These are phyloP conservation scores for Didymella sp. DNA, from an alignment of 2,329 filamentous ascomycete species.

Conservation along the genomic window DNA sequence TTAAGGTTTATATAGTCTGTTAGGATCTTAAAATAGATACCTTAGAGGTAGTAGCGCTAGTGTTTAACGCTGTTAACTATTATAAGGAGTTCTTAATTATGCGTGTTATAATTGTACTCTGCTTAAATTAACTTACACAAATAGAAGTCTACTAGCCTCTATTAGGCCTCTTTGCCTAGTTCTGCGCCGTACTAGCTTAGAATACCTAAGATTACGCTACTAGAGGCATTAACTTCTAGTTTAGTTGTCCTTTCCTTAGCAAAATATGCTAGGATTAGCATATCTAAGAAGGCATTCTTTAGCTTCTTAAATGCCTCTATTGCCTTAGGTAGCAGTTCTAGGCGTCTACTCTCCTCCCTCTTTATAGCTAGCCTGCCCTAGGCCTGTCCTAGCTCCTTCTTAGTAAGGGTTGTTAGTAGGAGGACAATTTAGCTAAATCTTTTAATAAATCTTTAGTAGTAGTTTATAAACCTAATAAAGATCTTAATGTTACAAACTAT, in stretches of 20 bases:
- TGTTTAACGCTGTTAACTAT: not conserved
- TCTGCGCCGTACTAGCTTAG: not conserved
- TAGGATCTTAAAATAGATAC: not conserved
- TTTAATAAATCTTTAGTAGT: not conserved
- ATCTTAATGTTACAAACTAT: not conserved
- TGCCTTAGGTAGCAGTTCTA: not conserved
- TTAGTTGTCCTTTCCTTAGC: not conserved
- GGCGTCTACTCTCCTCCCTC: not conserved
- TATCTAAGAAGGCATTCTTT: not conserved
- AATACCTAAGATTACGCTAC: not conserved
- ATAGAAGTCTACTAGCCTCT: not conserved
- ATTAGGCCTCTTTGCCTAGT: not conserved
- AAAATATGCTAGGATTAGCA: not conserved
- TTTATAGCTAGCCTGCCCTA: not conserved
- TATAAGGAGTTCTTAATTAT: not conserved
- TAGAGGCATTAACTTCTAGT: not conserved
- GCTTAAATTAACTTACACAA: not conserved
- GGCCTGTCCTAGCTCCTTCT: not conserved
- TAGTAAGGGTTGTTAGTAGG: not conserved
- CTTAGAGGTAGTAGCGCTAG: not conserved
- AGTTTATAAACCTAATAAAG: not conserved
- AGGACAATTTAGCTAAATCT: not conserved
- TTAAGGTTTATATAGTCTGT: not conserved
- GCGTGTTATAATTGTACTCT: not conserved
- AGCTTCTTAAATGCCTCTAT: not conserved